Evolutionary conservation across 2,329 filamentous ascomycete genomes (phyloP).

Genomic region (Amphichorda felina): DNA sequence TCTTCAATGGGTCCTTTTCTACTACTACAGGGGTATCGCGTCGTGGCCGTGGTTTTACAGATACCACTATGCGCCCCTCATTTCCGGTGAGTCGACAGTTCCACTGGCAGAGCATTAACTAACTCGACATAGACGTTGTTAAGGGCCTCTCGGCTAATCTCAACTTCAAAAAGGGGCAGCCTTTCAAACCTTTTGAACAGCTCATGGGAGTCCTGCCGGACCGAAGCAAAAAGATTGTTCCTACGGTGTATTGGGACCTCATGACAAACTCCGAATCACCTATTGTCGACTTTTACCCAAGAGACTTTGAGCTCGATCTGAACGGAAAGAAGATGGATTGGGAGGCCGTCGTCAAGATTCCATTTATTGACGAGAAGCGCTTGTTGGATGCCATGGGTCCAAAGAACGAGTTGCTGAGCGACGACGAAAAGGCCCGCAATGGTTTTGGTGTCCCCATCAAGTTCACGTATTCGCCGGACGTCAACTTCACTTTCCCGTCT

Average conservation of each 20-base stretch:
- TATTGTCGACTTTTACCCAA: slow-evolving; percentile 95
- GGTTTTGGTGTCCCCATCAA: slow-evolving; percentile 87
- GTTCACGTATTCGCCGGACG: slow-evolving; percentile 71
- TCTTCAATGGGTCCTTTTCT: slow-evolving; percentile 94
- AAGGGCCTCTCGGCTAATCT: slow-evolving; percentile 79
- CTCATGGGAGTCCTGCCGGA: slow-evolving; percentile 97
- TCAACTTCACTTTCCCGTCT: slow-evolving; percentile 76
- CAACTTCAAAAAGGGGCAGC: slow-evolving; percentile 87
- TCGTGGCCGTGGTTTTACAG: slow-evolving; percentile 98
- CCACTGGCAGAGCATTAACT: slow-evolving; percentile 8
- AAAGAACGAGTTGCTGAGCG: slow-evolving; percentile 65
- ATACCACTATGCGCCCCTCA: slow-evolving; percentile 97
- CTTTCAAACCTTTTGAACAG: slow-evolving; percentile 91
- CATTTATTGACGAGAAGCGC: slow-evolving; percentile 90
- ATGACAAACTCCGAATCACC: slow-evolving; percentile 88
- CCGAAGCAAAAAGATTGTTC: slow-evolving; percentile 94
- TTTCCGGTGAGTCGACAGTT: slow-evolving; percentile 48
- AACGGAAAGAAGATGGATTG: slow-evolving; percentile 99
- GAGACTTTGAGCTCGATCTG: slow-evolving; percentile 97
- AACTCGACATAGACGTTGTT: slow-evolving; percentile 56
- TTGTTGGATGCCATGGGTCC: slow-evolving; percentile 77
- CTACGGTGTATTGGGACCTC: slow-evolving; percentile 71
- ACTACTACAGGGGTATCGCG: slow-evolving; percentile 94
- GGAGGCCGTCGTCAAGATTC: slow-evolving; percentile 98
- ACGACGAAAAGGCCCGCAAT: slow-evolving; percentile 73